Evolutionary conservation across 2,329 filamentous ascomycete genomes (phyloP).

Genomic region (Aspergillus sojae): DNA sequence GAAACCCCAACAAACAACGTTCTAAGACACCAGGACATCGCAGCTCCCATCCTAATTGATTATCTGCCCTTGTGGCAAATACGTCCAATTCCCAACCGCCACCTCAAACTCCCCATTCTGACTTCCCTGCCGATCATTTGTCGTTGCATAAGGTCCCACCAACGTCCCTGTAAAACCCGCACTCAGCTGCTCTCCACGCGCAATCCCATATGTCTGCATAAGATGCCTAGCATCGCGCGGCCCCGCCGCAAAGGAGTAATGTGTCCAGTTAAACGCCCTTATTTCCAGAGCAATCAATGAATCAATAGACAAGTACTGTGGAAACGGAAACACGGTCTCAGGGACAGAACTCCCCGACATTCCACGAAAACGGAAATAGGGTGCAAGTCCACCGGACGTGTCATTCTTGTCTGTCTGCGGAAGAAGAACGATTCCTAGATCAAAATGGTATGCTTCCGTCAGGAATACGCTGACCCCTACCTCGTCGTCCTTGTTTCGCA

Average conservation of each 20-base stretch:
- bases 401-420: background rate
- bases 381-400: background rate
- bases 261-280: background rate
- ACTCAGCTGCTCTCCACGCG: background rate
- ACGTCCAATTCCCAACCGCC: background rate
- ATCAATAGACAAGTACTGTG: background rate
- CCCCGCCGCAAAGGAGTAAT: background rate
- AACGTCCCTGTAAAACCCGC: background rate
- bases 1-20: too few species aligned
- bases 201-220: background rate
- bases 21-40: too few species aligned
- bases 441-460: constrained; percentile 23
- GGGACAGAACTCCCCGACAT: background rate
- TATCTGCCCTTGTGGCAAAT: background rate
- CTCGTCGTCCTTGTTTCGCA: constrained; percentile 8
- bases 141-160: background rate
- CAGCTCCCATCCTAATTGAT: background rate
- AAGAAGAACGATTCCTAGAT: constrained; percentile 18
- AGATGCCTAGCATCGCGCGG: background rate
- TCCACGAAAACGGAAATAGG: background rate
- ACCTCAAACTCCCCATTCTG: background rate
- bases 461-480: constrained; percentile 23
- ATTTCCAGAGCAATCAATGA: background rate
- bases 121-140: background rate
- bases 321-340: background rate